Conservation (phyloP, 306 rosid genomes). For the Pyrus betulifolia region DNA sequence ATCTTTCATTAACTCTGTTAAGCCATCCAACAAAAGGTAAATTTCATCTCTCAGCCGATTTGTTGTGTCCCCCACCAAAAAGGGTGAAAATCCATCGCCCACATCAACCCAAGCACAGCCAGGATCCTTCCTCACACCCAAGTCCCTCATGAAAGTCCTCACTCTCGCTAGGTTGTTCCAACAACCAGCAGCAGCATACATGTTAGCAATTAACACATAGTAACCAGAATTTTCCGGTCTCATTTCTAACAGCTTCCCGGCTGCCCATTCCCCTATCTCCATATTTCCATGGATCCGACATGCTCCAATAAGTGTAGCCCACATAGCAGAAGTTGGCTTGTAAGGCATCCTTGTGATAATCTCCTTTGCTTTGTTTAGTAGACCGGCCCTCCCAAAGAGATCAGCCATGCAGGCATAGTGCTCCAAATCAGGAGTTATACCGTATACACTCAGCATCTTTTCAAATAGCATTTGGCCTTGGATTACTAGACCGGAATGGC, state of each 20-base stretch:
- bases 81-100: constrained; percentile 54
- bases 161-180: constrained; percentile 61
- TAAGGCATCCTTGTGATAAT: constrained; percentile 63
- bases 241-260: constrained; percentile 70
- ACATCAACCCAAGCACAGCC: constrained; percentile 69
- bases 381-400: constrained; percentile 86
- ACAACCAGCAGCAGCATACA: constrained; percentile 81
- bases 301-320: constrained; percentile 85
- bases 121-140: constrained; percentile 69
- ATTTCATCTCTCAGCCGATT: constrained; percentile 40
- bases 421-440: constrained; percentile 55
- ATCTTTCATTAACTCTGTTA: constrained; percentile 56
- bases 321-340: constrained; percentile 82
- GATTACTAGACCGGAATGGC: constrained; percentile 71
- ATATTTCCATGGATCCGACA: constrained; percentile 62
- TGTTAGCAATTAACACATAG: constrained; percentile 78
- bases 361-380: constrained; percentile 53
- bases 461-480: constrained; percentile 50
- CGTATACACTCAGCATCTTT: constrained; percentile 44
- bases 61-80: constrained; percentile 60
- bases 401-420: constrained; percentile 81
- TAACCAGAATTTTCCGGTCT: constrained; percentile 67
- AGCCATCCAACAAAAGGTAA: constrained; percentile 53
- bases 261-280: constrained; percentile 80
- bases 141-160: constrained; percentile 76